Percentiles rank a stretch among this genome's conserved stretches.
phyloP scores from a whole-genome alignment of 2,329 filamentous ascomycete genomes.

The Pseudogymnoascus sp. region DNA sequence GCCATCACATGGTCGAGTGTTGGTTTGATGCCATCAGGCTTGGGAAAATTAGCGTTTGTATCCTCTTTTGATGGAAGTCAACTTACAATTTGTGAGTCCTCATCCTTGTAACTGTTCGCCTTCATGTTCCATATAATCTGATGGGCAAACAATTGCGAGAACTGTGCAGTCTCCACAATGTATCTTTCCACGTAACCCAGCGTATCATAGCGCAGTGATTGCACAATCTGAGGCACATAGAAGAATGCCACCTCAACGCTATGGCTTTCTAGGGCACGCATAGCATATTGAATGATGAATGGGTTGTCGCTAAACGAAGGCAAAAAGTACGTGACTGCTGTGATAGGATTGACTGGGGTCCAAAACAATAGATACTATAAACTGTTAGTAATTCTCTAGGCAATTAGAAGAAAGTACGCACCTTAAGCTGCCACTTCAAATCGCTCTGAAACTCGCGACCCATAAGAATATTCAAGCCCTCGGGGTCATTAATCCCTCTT shows the following conservation, averaged over 20 bases:
- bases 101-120: slow-evolving; percentile 96
- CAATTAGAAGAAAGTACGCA: slow-evolving; percentile 31
- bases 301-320: slow-evolving; percentile 88
- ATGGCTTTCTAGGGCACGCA: slow-evolving; percentile 89
- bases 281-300: slow-evolving; percentile 91
- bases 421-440: slow-evolving; percentile 78
- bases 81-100: slow-evolving; percentile 76
- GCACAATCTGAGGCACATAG: slow-evolving; percentile 96
- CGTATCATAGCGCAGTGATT: slow-evolving; percentile 85
- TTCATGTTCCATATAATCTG: slow-evolving; percentile 99
- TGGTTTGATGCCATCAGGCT: slow-evolving; percentile 89
- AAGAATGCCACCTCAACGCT: slow-evolving; percentile 98
- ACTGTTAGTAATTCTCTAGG: slow-evolving; percentile 27
- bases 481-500: slow-evolving; percentile 72
- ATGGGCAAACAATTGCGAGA: slow-evolving; percentile 97
- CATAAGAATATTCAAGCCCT: slow-evolving; percentile 76
- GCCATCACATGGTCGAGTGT: slow-evolving; percentile 85
- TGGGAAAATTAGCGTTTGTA: slow-evolving; percentile 14
- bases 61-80: neutral
- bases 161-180: slow-evolving; percentile 92
- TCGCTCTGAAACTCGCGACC: slow-evolving; percentile 71
- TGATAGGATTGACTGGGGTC: slow-evolving; percentile 86
- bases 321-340: slow-evolving; percentile 87
- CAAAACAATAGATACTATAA: slow-evolving; percentile 81
- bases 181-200: slow-evolving; percentile 94